Evolutionary conservation across 2,329 filamentous ascomycete genomes (phyloP).

Genomic region (Verticillium nonalfalfae): DNA sequence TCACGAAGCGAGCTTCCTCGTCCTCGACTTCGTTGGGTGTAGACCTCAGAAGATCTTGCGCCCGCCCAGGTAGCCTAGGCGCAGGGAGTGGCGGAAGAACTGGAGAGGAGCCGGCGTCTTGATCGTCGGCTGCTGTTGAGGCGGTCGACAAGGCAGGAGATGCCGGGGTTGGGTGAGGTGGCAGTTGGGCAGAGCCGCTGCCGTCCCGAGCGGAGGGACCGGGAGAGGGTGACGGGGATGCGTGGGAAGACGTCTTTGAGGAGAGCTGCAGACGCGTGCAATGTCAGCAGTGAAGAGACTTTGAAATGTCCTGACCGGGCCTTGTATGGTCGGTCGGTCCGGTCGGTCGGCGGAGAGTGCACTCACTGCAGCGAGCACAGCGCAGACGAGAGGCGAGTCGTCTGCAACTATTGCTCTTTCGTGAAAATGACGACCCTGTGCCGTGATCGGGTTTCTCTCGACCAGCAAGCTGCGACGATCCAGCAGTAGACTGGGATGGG

Average conservation of each 20-base stretch:
- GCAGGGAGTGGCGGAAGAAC: conserved; percentile 51
- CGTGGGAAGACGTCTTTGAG: conserved; percentile 51
- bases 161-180: conserved; percentile 28
- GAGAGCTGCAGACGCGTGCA: conserved; percentile 21
- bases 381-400: conserved; percentile 53
- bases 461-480: background rate
- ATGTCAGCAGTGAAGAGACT: background rate
- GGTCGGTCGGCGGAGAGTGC: conserved; percentile 3
- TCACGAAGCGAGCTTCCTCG: conserved; percentile 46
- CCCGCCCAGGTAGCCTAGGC: conserved; percentile 51
- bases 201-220: conserved; percentile 57
- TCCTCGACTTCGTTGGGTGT: conserved; percentile 30
- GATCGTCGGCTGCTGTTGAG: conserved; percentile 53
- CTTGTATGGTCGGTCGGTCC: conserved; percentile 4
- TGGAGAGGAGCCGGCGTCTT: conserved; percentile 50
- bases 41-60: conserved; percentile 48
- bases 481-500: background rate
- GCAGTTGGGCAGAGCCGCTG: conserved; percentile 28
- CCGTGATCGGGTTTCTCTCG: background rate
- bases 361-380: conserved; percentile 53
- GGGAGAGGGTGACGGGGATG: conserved; percentile 44
- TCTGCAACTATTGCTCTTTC: conserved; percentile 52
- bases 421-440: background rate
- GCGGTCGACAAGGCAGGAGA: conserved; percentile 57
- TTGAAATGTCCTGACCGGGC: background rate